These are phyloP conservation scores for Scleroderma citrinum DNA, from an alignment of 768 basidiomycete species.

Conservation along the genomic window DNA sequence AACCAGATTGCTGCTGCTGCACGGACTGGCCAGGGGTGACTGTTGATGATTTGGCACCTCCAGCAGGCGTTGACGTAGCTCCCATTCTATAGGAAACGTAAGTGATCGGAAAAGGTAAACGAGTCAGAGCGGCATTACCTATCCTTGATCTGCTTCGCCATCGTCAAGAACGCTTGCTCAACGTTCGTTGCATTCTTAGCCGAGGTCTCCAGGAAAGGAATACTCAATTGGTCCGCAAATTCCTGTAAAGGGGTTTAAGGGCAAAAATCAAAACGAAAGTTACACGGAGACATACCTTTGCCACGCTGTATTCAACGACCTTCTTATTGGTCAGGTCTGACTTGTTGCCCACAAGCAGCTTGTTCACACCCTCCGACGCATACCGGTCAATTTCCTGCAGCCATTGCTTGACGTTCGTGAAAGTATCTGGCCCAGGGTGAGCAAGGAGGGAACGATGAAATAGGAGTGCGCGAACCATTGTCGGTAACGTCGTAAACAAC, in stretches of 20 bases:
- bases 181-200: conserved; percentile 99
- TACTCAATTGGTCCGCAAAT: conserved; percentile 89
- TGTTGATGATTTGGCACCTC: conserved; percentile 74
- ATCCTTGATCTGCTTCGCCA: conserved; percentile 96
- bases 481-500: conserved; percentile 99
- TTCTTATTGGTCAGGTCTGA: conserved; percentile 97
- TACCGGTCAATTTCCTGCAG: conserved; percentile 91
- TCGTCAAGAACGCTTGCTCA: conserved; percentile 98
- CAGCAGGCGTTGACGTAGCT: conserved; percentile 66
- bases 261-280: not conserved
- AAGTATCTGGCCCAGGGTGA: conserved; percentile 60
- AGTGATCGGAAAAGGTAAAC: not conserved
- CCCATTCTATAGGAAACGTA: conserved; percentile 59
- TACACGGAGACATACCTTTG: conserved; percentile 53
- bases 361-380: conserved; percentile 98
- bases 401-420: conserved; percentile 94
- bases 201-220: conserved; percentile 98
- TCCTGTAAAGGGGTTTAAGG: conserved; percentile 45
- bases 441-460: conserved; percentile 5
- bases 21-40: conserved; percentile 83
- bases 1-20: conserved; percentile 65
- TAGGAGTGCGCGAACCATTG: conserved; percentile 49
- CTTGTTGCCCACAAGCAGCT: conserved; percentile 97
- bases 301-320: conserved; percentile 83
- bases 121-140: conserved; percentile 41